Evolutionary conservation across 371 early-diverging fungal species (phyloP).

Genomic region (Mucor racemosus): DNA sequence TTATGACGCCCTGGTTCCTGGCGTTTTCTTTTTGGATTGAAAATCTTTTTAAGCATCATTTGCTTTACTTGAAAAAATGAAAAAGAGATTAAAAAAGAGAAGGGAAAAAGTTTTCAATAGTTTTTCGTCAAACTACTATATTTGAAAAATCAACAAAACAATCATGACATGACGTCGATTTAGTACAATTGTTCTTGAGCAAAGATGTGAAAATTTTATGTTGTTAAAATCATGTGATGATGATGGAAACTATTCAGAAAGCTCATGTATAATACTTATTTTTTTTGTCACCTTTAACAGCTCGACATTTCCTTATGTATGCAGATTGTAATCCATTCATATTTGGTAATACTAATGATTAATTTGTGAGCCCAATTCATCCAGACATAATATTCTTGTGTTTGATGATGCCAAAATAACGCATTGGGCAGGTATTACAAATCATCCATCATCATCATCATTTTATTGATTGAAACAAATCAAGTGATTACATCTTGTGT

Average conservation of each 20-base stretch:
- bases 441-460: not conserved
- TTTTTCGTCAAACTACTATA: not conserved
- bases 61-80: not conserved
- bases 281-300: not conserved
- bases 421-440: constrained; percentile 1
- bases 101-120: not conserved
- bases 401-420: not conserved
- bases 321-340: not conserved
- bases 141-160: constrained; percentile 1
- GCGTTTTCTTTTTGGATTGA: constrained; percentile 14
- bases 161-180: constrained; percentile 6
- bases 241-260: too few species aligned
- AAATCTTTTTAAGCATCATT: constrained; percentile 23
- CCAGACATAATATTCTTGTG: not conserved
- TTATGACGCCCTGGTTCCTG: constrained; percentile 17
- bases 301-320: not conserved
- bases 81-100: not conserved
- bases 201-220: too few species aligned
- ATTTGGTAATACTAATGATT: not conserved
- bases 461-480: not conserved
- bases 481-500: too few species aligned
- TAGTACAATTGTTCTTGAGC: not conserved
- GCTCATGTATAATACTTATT: not conserved
- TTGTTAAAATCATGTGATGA: too few species aligned
- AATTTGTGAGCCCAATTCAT: not conserved